Evolutionary conservation across 768 basidiomycete genomes (phyloP), one percentile per base, ranked within the genome.

Genomic region (Podaxis sp.): DNA sequence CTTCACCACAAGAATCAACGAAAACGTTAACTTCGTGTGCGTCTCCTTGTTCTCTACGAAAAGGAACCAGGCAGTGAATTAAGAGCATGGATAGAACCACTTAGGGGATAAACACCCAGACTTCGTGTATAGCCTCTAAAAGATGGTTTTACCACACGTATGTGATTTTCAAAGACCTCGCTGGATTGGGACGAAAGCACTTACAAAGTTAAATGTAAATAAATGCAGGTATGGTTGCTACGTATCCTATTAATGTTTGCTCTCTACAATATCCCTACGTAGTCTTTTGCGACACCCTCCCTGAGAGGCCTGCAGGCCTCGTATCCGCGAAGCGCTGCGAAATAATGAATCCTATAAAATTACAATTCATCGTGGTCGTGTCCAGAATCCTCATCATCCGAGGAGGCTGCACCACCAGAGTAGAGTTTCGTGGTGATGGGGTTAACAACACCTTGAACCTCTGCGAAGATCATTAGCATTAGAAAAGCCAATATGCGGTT

Each of bases 371-470:
- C 82, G 67, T 82, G 82, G 65, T 80, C 75, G 19, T 74, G 72
- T 33, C 69, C 67, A 19, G 75, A 69, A 43, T 79, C 77, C 8
- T 82, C 79, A 8, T 81, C 79, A 56, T 76, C 75, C 22, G 55
- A 61, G 37, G 68, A 55, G 22, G 68, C 69, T 13, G 69, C 65
- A 41, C 77, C 82, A 36, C 77, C 75, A 37, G 76, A 73, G 74
- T 91, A 92, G 57, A 93, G 76, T 77, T 94, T 94, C 71, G 85
- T 84, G 57, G 94, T 93, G 75, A 96, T 94, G 56, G 94, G 94
- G 73, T 84, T 84, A 55, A 94, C 88, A 33, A 90, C 76, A 55
- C 81, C 77, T 72, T 93, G 92, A 27, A 93, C 80, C 76, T 91
- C 89, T 62, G 54, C 19, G 29, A 51, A 25, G 24, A 5, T 54